Evolutionary conservation across 495 filamentous ascomycete species (phyloP), one percentile per base, ranked within the genome.

Genomic region (Podospora pseudocomata): DNA sequence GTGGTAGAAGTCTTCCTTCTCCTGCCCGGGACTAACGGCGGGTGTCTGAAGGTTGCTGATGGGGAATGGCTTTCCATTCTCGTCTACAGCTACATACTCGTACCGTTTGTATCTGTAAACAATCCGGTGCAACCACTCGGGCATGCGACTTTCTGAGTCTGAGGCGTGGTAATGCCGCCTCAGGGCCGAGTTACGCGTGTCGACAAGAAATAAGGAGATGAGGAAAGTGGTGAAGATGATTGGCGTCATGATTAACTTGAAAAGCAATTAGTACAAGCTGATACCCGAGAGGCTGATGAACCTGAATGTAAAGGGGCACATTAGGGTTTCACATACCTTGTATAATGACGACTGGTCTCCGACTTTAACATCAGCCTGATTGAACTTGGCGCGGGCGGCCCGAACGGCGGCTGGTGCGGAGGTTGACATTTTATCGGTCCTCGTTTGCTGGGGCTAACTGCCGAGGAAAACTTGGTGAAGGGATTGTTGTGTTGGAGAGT

Each of bases 141-240:
- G 79, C 15, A 81, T 53, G 16, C 73, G 73, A 58, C 71, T 67
- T 32, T 67, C 65, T 63, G 15, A 26, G n/a, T 54, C 49, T 49
- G 79, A 71, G 54, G 80, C 67, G 69, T 80, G 79, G 64, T 72
- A 74, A 64, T 78, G 80, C 44, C 78, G 71, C 34, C 81, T 79
- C 15, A 66, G 73, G 23, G 72, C 72, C 11, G 76, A 74, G 73
- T 85, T 77, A n/a, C 75, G 76, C 19, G 76, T 69, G 75, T 86
- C 83, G 65, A 87, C 74, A 6, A 85, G 67, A 67, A 76, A 75
- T 44, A 87, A 80, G 16, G 84, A 85, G 64, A 86, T 23, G 69
- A 87, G 60, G 77, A 87, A 87, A 19, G 82, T 77, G 64, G 84
- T 64, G 73, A 87, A 80, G 63, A 81, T 75, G 19, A 85, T 60